Base-by-base conservation (phyloP, 768 basidiomycete species). In the Mycena galopus region DNA sequence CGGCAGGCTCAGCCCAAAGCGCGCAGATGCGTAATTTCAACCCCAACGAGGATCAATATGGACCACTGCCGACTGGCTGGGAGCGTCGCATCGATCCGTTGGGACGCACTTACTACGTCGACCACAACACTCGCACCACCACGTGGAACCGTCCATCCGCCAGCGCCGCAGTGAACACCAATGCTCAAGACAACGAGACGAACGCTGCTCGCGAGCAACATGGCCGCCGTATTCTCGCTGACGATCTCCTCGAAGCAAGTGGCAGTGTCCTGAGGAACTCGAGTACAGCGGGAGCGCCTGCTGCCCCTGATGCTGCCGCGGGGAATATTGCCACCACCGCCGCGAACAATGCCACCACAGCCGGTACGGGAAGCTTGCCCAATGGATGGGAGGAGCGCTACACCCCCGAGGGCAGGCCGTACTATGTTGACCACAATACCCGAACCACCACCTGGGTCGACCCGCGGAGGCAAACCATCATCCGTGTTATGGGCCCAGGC, bases 401-500 rank as follows among this genome's bases (percentile, higher is more conserved):
- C 84, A 99, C 98, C 3, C 96, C 97, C 0, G 98, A 99, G 84
- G 98, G 98, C 23, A 91, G 98, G 47, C 96, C 98, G 2, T 99
- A 99, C 84, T 99, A 98, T 81, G 98, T 99, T 60, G 98, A 99
- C 81, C 98, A 99, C 85, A 99, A 99, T 80, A 99, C 97, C 14
- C 91, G 98, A 58, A 99, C 98, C 23, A 99, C 98, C 35, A 99
- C 98, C n/a, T 99, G 98, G 98, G 97, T 99, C 27, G 98, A 99
- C 81, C 98, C 98, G 44, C 93, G 98, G 60, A 92, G 98, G 56
- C 98, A 99, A 84, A 96, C 96, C 14, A 90, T 99, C 72, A 93
- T 99, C 71, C 96, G 97, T 73, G 97, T 98, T 58, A 94, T 99
- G 92, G 97, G 96, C 23, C 96, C 96, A 25, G 92, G 91, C 78